Evolutionary conservation across 2,329 filamentous ascomycete genomes (phyloP).

Genomic region (Ophiostoma tasmaniense): DNA sequence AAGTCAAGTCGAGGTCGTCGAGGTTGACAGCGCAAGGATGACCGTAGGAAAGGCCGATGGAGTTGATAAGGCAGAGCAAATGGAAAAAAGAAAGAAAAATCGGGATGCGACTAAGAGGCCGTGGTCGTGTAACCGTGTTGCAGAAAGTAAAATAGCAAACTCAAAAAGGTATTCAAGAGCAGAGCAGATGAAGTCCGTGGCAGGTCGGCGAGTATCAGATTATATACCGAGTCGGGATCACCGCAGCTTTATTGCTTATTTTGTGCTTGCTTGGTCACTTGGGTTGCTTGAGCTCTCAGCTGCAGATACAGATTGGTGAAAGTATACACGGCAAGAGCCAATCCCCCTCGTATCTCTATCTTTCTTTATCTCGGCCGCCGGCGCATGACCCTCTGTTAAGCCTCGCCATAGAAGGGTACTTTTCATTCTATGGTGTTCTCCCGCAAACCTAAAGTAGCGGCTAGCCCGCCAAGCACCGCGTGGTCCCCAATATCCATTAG

Average conservation of each 20-base stretch:
- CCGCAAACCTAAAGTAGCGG: neutral
- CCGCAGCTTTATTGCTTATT: neutral
- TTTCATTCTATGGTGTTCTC: neutral
- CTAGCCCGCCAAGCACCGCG: constrained; percentile 8
- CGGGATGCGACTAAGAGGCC: neutral
- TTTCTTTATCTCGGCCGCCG: constrained; percentile 10
- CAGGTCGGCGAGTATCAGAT: neutral
- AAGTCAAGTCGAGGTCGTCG: neutral
- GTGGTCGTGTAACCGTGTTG: neutral
- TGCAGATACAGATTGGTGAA: neutral
- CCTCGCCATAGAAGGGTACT: constrained; percentile 2
- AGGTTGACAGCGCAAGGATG: neutral
- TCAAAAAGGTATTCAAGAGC: neutral
- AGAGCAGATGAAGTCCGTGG: neutral
- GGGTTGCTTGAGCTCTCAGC: neutral
- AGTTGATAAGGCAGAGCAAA: neutral
- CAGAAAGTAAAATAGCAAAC: neutral
- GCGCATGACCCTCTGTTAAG: constrained; percentile 14
- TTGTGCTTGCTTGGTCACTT: neutral
- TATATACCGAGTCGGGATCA: neutral
- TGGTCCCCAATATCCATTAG: neutral
- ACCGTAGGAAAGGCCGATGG: neutral
- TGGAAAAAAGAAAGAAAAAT: neutral
- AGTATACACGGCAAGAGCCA: neutral
- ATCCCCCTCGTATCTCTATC: neutral